A percentile compares a stretch with the other conserved stretches of the same genome.
Evolutionary conservation across 164 flowering plant genomes (phyloP).

Genomic region (Protea cynaroides): DNA sequence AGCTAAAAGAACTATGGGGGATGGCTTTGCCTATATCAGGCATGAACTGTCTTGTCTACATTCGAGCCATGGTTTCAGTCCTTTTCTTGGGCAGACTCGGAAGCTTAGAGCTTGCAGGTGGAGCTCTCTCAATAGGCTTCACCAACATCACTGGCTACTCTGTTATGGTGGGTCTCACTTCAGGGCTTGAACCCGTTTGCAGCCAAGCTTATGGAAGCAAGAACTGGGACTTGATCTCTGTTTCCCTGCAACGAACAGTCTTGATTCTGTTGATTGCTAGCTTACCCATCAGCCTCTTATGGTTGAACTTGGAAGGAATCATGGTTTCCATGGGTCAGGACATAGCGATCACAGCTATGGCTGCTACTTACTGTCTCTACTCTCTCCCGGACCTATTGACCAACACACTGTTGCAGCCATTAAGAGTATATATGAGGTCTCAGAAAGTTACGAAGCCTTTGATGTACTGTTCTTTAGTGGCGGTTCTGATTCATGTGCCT

Average conservation of each 20-base stretch:
- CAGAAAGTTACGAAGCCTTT: constrained; percentile 77
- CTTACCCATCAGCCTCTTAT: constrained; percentile 64
- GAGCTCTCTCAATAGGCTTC: constrained; percentile 87
- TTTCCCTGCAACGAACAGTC: constrained; percentile 64
- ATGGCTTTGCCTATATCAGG: constrained; percentile 83
- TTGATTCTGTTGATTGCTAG: constrained; percentile 53
- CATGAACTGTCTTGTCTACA: constrained; percentile 61
- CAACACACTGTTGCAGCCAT: constrained; percentile 73
- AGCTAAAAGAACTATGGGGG: constrained; percentile 69
- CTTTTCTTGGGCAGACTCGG: constrained; percentile 86
- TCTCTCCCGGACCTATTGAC: constrained; percentile 83
- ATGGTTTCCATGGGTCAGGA: constrained; percentile 82
- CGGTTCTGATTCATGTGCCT: constrained; percentile 78
- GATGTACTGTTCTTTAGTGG: constrained; percentile 76
- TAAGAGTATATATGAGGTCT: constrained; percentile 73
- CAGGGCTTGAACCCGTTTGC: constrained; percentile 90
- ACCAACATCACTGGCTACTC: constrained; percentile 98
- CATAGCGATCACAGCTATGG: constrained; percentile 56
- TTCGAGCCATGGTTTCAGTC: constrained; percentile 67
- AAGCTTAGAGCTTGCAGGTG: constrained; percentile 84
- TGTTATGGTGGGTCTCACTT: constrained; percentile 74
- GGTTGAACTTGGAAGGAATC: constrained; percentile 64
- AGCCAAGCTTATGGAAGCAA: constrained; percentile 81
- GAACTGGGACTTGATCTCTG: constrained; percentile 58
- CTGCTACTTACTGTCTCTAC: constrained; percentile 73